A percentile compares a stretch with the other conserved stretches of the same genome.
phyloP scores from a whole-genome alignment of 495 filamentous ascomycete genomes.

The Penicillium goetzii region DNA sequence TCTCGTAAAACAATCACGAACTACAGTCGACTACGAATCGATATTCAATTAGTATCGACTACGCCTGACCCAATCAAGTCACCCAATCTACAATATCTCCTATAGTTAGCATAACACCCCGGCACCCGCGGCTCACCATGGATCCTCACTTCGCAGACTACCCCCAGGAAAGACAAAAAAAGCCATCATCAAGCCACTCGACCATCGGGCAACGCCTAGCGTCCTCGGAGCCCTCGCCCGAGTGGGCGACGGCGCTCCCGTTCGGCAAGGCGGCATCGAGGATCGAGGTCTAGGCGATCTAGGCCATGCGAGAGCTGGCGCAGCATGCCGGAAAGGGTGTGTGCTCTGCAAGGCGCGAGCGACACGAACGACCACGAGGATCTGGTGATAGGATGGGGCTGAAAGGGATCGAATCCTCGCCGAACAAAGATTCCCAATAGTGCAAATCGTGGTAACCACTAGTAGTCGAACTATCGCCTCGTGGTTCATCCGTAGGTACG shows the following conservation, averaged over 20 bases:
- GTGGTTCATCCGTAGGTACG: neutral
- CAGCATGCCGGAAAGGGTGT: neutral
- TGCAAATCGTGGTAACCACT: neutral
- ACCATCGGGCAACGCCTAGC: conserved; percentile 5
- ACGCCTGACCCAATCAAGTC: neutral
- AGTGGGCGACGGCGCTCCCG: neutral
- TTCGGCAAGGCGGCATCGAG: neutral
- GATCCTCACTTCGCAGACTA: neutral
- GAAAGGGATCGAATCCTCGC: neutral
- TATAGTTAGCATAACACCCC: neutral
- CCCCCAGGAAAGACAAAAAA: neutral
- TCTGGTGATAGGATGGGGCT: neutral
- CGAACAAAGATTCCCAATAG: neutral
- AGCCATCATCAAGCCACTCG: neutral
- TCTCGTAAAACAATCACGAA: neutral
- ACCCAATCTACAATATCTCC: neutral
- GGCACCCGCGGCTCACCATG: conserved; percentile 1
- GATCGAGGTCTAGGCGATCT: neutral
- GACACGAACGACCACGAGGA: neutral
- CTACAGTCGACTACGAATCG: neutral
- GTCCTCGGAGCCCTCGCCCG: neutral
- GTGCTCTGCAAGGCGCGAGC: neutral
- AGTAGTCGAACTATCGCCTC: neutral
- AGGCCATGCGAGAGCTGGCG: neutral
- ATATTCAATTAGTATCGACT: neutral